These are phyloP conservation scores for Piromyces finnis DNA, from an alignment of 192 early-diverging fungal genomes.

Conservation along the genomic window DNA sequence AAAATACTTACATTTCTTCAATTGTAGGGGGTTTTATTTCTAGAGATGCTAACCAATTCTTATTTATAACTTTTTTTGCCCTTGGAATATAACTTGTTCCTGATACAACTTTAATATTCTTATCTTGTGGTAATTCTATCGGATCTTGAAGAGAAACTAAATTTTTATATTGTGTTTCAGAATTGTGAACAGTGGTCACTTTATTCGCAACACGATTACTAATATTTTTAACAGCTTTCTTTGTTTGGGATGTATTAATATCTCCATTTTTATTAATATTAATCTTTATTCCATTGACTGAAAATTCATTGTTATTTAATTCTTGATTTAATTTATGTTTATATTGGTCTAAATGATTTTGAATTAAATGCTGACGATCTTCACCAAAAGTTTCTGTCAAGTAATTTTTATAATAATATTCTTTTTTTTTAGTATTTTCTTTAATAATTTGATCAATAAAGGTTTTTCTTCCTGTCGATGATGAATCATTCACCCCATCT, in stretches of 20 bases:
- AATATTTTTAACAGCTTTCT: background rate
- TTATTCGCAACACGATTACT: background rate
- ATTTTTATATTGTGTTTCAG: background rate
- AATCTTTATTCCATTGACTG: background rate
- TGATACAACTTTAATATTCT: background rate
- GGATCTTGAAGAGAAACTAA: background rate
- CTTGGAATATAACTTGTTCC: background rate
- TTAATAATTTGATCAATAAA: background rate
- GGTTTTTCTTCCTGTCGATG: background rate
- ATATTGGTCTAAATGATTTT: background rate
- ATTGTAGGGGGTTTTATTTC: background rate
- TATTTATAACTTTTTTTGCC: background rate
- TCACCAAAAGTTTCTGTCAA: background rate
- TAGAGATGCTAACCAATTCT: background rate
- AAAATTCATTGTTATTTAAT: background rate
- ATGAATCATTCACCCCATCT: background rate
- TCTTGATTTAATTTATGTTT: background rate
- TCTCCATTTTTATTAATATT: background rate
- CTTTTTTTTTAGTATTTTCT: background rate
- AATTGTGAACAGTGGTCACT: background rate
- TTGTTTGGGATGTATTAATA: background rate
- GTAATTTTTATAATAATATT: background rate
- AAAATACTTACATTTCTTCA: background rate
- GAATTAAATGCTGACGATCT: background rate
- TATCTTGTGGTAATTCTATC: no score